Evolutionary conservation across 192 early-diverging fungal genomes (phyloP), one percentile per base, ranked within the genome.

Genomic region (Paraglomus brasilianum): DNA sequence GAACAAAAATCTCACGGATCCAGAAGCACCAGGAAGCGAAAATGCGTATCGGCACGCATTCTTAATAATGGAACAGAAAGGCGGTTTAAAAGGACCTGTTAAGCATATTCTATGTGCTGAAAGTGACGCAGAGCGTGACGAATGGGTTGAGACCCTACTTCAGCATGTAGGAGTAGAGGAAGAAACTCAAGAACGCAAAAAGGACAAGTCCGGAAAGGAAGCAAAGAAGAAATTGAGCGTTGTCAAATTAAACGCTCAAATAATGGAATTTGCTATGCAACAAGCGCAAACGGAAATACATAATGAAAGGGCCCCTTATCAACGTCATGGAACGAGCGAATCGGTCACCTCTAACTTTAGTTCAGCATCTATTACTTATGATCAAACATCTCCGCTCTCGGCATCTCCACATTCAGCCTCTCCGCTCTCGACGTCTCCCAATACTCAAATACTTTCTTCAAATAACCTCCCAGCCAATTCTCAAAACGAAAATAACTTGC

Each of bases 101-200:
- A 73, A 88, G 0, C 93, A 96, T 71, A 85, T 95, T 46, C 85
- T 98, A 36, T 94, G 89, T 78, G 93, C 94, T n/a, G 89, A 91
- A 15, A 90, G 87, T n/a, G 94, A 95, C 55, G 73, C 80, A 46
- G 96, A 98, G 69, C 83, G 95, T 43, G 94, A 95, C 74, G 89
- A 89, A 30, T 98, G 96, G 96, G 89, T 98, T 0, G 81, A 85
- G 52, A 84, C 86, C 1, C 72, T 96, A 64, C 42, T 83, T 38
- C 70, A 77, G 8, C 75, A 82, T 59, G 77, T 80, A 30, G 75
- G 74, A 1, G n/a, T n/a, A n/a, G 55, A 48, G 40, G 60, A 44
- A 69, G 73, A 72, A 73, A 75, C 22, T 70, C 70, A 44, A 47
- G 70, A n/a, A 21, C 44, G 1, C 44, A 79, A 39, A 36, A 69